Evolutionary conservation across 73 alveolate genomes (phyloP).

Genomic region (Tetrahymena thermophila): DNA sequence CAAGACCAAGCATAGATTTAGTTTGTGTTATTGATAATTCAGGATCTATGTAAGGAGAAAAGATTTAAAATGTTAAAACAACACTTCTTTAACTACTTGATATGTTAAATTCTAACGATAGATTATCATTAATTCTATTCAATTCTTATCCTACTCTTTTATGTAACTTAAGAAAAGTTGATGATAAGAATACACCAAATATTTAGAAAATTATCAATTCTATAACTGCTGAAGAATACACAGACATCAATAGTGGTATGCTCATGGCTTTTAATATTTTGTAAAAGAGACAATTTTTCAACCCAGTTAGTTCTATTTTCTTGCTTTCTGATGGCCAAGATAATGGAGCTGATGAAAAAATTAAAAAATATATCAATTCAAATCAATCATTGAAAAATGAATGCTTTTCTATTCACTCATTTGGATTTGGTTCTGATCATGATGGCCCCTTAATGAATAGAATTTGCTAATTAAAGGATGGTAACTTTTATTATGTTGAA

Average conservation of each 20-base stretch:
- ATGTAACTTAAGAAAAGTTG: slow-evolving; percentile 10
- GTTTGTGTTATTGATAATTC: slow-evolving; percentile 38
- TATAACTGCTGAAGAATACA: slow-evolving; percentile 1
- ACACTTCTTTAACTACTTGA: slow-evolving; percentile 8
- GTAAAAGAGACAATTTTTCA: slow-evolving; percentile 4
- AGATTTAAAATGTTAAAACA: background rate
- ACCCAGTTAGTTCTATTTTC: slow-evolving; percentile 25
- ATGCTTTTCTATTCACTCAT: slow-evolving; percentile 62
- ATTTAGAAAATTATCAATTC: background rate
- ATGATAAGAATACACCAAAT: background rate
- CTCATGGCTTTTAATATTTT: slow-evolving; percentile 16
- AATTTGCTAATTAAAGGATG: slow-evolving; percentile 56
- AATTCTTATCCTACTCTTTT: background rate
- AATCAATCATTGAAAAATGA: background rate
- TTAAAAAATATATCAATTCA: background rate
- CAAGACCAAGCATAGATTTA: slow-evolving; percentile 19
- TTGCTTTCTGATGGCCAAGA: slow-evolving; percentile 40
- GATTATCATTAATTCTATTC: slow-evolving; percentile 14
- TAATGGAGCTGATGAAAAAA: slow-evolving; percentile 7
- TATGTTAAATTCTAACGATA: slow-evolving; percentile 20
- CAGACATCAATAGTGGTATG: slow-evolving; percentile 25
- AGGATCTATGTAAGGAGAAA: slow-evolving; percentile 31
- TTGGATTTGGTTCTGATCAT: slow-evolving; percentile 74
- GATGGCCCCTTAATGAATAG: slow-evolving; percentile 60
- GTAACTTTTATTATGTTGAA: slow-evolving; percentile 58